phyloP scores from a whole-genome alignment of 2,329 filamentous ascomycete species.

The Stagonosporopsis rhizophila region DNA sequence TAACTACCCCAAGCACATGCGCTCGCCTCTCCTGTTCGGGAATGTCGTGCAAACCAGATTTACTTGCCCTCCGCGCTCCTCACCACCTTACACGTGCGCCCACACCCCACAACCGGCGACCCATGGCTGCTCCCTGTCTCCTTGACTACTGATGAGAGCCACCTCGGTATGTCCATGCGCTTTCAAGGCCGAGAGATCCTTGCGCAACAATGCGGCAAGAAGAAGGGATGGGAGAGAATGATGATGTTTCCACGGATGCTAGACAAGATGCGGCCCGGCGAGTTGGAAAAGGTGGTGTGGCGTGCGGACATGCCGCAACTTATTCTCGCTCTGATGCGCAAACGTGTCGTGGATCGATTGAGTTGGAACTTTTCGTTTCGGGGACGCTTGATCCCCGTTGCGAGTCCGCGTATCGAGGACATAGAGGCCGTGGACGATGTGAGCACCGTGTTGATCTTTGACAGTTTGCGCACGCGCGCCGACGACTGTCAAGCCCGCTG shows the following conservation, averaged over 20 bases:
- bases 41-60: conserved; percentile 59
- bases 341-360: conserved; percentile 47
- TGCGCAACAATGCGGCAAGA: conserved; percentile 28
- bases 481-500: conserved; percentile 29
- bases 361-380: conserved; percentile 39
- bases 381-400: conserved; percentile 32
- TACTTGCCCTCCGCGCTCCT: conserved; percentile 68
- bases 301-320: conserved; percentile 57
- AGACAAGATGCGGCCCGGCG: conserved; percentile 45
- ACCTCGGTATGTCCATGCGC: conserved; percentile 34
- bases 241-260: conserved; percentile 34
- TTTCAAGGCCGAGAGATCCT: conserved; percentile 30
- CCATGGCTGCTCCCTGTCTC: conserved; percentile 65
- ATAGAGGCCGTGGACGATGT: conserved; percentile 38
- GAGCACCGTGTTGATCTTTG: conserved; percentile 38
- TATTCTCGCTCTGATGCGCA: conserved; percentile 49
- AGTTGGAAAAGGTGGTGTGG: conserved; percentile 52
- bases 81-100: conserved; percentile 65
- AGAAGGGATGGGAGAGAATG: conserved; percentile 29
- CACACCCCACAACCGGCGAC: conserved; percentile 60
- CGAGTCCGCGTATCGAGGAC: conserved; percentile 29
- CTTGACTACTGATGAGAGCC: conserved; percentile 32
- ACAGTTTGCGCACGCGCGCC: conserved; percentile 34
- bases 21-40: conserved; percentile 66
- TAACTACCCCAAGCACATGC: conserved; percentile 60